Evolutionary conservation across 2,329 filamentous ascomycete genomes (phyloP), one percentile per base, ranked within the genome.

Genomic region (Alternaria tenuissima): DNA sequence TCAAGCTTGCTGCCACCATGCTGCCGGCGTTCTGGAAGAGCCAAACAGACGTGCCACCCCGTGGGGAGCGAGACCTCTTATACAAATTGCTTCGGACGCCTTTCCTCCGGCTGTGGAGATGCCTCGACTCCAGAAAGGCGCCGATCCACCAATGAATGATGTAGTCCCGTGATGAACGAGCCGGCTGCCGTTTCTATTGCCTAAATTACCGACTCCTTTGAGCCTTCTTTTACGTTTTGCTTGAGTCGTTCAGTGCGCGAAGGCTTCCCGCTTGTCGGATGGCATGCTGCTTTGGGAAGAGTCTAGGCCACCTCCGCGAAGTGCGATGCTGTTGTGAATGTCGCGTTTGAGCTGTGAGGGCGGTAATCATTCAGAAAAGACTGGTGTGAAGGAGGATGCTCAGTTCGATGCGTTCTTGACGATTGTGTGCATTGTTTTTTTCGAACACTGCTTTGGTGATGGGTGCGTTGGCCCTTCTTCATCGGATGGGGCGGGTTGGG

Each of bases 61-160:
- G 58, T 39, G 61, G 63, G 63, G 58, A 49, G 47, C 59, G 28
- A 41, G 20, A 32, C 28, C 14, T 47, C 49, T 63, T 63, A 63
- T 63, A 63, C 52, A 47, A 28, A 38, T 41, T 26, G 12, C 52
- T 41, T 65, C 63, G 63, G 61, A 61, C 42, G 32, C 30, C 43
- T 54, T 59, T 65, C 30, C 39, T 54, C 63, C 63, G 61, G 55
- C 18, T 61, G 63, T 65, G 63, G 63, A 55, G 60, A 57, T 52
- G 9, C 18, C 5, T 43, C 18, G 46, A 48, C 42, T 14, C 49
- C 18, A 55, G 34, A 51, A 46, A 57, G 47, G 18, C 26, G 54
- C 49, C 22, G 38, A 60, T 60, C 56, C 47, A 52, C 62, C 57
- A 63, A 63, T 65, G 44, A 60, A 60, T 57, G 46, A 9, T 34